Evolutionary conservation across 208 protist species (phyloP).

Genomic region (Trichomonas vaginalis): DNA sequence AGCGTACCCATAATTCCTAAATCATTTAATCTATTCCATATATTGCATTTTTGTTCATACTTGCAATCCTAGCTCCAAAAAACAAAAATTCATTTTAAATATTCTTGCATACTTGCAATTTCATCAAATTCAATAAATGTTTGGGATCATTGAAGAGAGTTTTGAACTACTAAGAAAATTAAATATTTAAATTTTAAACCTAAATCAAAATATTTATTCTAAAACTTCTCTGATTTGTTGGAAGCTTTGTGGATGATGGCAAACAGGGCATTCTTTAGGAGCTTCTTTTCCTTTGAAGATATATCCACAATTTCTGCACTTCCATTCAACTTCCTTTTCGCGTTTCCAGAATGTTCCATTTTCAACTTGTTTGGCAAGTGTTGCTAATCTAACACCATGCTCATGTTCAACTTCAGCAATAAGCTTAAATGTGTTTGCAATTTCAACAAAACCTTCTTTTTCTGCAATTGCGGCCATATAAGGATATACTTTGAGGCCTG

Average conservation of each 20-base stretch:
- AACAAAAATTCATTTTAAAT: not conserved
- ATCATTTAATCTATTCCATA: not conserved
- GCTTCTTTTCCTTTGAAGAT: not conserved
- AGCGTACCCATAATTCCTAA: not conserved
- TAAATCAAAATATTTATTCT: not conserved
- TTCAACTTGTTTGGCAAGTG: not conserved
- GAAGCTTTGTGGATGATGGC: not conserved
- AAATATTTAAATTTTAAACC: not conserved
- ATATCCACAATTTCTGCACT: conserved; percentile 12
- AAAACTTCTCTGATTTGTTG: not conserved
- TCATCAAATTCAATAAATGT: not conserved
- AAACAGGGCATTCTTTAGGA: not conserved
- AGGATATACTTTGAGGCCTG: not conserved
- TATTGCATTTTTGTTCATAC: not conserved
- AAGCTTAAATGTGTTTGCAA: not conserved
- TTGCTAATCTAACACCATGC: not conserved
- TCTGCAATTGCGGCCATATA: not conserved
- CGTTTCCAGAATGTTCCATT: not conserved
- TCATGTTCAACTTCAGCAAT: not conserved
- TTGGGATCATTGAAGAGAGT: not conserved
- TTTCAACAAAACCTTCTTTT: not conserved
- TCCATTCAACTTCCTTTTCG: not conserved
- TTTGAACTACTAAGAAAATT: not conserved
- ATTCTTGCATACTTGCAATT: not conserved
- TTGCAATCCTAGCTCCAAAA: not conserved